Evolutionary conservation across 148 eudicot species (phyloP), one percentile per base, ranked within the genome.

Genomic region (Euryodendron excelsum): DNA sequence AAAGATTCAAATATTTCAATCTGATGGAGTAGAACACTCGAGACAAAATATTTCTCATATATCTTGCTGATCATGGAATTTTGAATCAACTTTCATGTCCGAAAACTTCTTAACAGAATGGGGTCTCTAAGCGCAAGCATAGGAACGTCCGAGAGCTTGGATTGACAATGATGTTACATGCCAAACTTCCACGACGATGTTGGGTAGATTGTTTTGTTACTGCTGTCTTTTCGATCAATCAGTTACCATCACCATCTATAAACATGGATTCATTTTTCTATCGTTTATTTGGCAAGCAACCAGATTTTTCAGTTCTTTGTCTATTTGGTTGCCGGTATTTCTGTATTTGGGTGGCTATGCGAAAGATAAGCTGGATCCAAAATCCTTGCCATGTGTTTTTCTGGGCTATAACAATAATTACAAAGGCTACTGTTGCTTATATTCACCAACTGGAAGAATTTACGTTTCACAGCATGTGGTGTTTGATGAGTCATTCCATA

Each of bases 151-250:
- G 31, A 9, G 77, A 73, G 64, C 12, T 73, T 3, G 77, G 77
- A 9, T 33, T 73, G 4, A 73, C 77, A 2, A 53, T 73, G 63
- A 31, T 55, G 36, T 53, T 73, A 31, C 77, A 73, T 58, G 64
- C 63, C 3, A 73, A 44, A 15, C 12, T 73, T 20, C 77, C 64
- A 9, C 4, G 13, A 10, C 18, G 41, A 14, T 50, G 5, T 48
- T 72, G 76, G 76, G 62, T 53, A 13, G 65, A 73, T 2, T 53
- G 37, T 2, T 73, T 73, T 36, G 9, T 21, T 30, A 73, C 77
- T 10, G 63, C 64, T 21, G 45, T 73, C 0, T 73, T 17, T 7
- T 12, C 53, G 0, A 73, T 73, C 6, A 73, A 73, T 52, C 28
- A 64, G 1, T 28, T 30, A 28, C 76, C 76, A 5, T 18, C 76